These are phyloP conservation scores for Ophiostoma perfectum DNA, from an alignment of 2,329 filamentous ascomycete genomes.

Conservation along the genomic window DNA sequence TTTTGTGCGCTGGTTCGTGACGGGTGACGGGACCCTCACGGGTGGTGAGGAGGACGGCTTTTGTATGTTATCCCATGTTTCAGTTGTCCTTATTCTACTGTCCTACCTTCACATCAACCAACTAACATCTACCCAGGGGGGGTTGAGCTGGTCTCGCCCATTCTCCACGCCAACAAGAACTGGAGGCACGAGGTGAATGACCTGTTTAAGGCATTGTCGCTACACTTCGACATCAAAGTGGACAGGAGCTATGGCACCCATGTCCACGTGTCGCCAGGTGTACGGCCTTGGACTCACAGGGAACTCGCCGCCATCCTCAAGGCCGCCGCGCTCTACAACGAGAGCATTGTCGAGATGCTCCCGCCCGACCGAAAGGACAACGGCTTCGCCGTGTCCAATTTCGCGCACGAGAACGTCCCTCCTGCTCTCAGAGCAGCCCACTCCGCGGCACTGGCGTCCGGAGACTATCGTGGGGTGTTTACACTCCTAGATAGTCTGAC, in stretches of 20 bases:
- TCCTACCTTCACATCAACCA: not conserved
- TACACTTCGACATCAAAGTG: not conserved
- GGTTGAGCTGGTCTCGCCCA: not conserved
- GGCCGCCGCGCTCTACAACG: not conserved
- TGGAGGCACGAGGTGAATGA: not conserved
- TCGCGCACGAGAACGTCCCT: not conserved
- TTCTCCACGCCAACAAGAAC: not conserved
- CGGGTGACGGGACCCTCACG: too few relatives aligned
- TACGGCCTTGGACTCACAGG: not conserved
- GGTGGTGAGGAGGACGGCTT: not conserved
- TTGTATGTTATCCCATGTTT: not conserved
- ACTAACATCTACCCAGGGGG: not conserved
- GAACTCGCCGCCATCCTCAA: not conserved
- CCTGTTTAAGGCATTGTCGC: not conserved
- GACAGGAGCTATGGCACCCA: not conserved
- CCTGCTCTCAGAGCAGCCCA: not conserved
- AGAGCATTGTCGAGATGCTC: not conserved
- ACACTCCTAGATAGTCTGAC: not conserved
- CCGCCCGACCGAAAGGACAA: not conserved
- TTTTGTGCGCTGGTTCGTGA: too few relatives aligned
- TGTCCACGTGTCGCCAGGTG: not conserved
- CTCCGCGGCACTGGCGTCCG: not conserved
- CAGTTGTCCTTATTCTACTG: not conserved
- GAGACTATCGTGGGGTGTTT: not conserved
- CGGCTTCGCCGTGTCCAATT: not conserved